Evolutionary conservation across 257 asterid species (phyloP).

Genomic region (Verbena officinalis): DNA sequence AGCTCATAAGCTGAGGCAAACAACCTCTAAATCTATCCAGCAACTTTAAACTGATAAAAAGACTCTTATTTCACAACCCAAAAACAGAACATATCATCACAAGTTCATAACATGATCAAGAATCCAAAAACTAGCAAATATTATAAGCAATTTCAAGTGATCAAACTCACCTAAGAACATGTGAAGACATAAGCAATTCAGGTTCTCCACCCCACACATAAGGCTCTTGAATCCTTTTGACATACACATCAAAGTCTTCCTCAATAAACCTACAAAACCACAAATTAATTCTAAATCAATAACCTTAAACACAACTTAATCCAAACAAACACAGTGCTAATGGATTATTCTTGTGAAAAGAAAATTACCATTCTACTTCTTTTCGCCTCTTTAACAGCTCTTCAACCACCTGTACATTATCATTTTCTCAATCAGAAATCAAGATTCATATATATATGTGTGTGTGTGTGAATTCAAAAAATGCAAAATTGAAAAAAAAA

Average conservation of each 20-base stretch:
- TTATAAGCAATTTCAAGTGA: no score
- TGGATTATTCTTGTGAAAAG: no score
- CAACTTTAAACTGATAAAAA: no score
- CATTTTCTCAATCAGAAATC: slow-evolving; percentile 6
- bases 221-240: slow-evolving; percentile 68
- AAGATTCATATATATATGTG: background rate
- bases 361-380: slow-evolving; percentile 85
- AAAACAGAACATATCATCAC: no score
- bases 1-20: no score
- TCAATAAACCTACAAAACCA: slow-evolving; percentile 61
- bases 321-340: background rate
- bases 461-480: no score
- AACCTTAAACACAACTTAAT: background rate
- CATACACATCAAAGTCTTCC: slow-evolving; percentile 79
- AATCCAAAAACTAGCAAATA: no score
- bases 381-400: slow-evolving; percentile 81
- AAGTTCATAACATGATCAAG: no score
- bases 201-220: slow-evolving; percentile 96
- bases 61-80: no score
- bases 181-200: slow-evolving; percentile 83
- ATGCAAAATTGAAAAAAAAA: no score
- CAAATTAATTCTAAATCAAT: background rate
- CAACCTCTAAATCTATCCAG: no score
- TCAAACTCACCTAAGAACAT: slow-evolving; percentile 84
- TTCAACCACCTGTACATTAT: slow-evolving; percentile 63